Evolutionary conservation across 306 rosid genomes (phyloP).

Genomic region (Acacia melanoxylon): DNA sequence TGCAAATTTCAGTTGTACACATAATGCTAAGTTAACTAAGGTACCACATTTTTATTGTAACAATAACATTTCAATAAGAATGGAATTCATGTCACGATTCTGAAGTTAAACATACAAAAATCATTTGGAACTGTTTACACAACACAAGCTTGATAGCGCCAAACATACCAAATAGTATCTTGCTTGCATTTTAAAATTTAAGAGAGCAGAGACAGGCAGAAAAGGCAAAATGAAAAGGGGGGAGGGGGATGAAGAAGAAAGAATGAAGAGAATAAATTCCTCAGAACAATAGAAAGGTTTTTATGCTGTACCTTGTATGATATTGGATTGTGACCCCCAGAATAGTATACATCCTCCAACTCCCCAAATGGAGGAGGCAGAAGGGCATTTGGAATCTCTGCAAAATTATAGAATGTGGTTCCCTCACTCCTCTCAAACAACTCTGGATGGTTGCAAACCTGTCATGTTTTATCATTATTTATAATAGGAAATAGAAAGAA

Average conservation of each 20-base stretch:
- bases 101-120: slow-evolving; percentile 17
- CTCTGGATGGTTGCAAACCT: slow-evolving; percentile 99
- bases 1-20: not conserved
- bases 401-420: slow-evolving; percentile 79
- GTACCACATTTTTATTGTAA: slow-evolving; percentile 13
- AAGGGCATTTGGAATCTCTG: slow-evolving; percentile 80
- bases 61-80: not conserved
- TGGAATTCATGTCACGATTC: slow-evolving; percentile 13
- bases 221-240: not conserved
- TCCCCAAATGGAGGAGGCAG: slow-evolving; percentile 96
- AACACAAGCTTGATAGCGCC: slow-evolving; percentile 2
- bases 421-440: slow-evolving; percentile 98
- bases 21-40: slow-evolving; percentile 3
- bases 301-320: slow-evolving; percentile 61
- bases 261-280: slow-evolving; percentile 17
- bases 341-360: slow-evolving; percentile 82
- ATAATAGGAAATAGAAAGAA: slow-evolving; percentile 5
- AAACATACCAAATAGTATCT: slow-evolving; percentile 8
- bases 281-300: not conserved
- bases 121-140: not conserved
- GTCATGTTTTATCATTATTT: slow-evolving; percentile 35
- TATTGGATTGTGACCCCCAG: slow-evolving; percentile 90
- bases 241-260: slow-evolving; percentile 1
- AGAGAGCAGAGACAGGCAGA: not conserved
- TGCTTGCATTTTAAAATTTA: slow-evolving; percentile 11